Conservation (phyloP, 2,329 filamentous ascomycete species). For the Boeremia lycopersici region DNA sequence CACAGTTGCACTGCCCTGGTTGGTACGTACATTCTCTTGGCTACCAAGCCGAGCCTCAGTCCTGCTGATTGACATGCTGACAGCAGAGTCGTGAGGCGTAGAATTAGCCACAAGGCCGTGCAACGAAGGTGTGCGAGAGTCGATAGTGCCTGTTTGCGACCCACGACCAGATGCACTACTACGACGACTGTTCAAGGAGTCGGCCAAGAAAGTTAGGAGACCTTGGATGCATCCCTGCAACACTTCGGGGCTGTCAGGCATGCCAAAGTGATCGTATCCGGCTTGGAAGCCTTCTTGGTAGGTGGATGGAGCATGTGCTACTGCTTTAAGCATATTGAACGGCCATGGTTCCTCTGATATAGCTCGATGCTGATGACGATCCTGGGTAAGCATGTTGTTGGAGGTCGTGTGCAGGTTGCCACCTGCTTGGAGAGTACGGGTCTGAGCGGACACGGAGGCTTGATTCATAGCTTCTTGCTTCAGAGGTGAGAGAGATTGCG, state of each 20-base stretch:
- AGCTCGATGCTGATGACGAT: constrained; percentile 24
- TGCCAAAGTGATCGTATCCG: constrained; percentile 43
- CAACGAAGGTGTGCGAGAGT: constrained; percentile 32
- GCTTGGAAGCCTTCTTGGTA: constrained; percentile 49
- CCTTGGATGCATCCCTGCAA: constrained; percentile 44
- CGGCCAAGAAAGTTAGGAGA: constrained; percentile 36
- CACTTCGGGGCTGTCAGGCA: constrained; percentile 41
- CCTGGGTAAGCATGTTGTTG: constrained; percentile 17
- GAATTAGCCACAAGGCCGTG: constrained; percentile 33
- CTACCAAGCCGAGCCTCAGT: constrained; percentile 14
- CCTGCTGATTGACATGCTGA: constrained; percentile 34
- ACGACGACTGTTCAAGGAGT: constrained; percentile 31
- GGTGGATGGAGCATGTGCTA: constrained; percentile 36
- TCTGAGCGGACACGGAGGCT: constrained; percentile 1
- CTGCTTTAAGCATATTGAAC: constrained; percentile 23
- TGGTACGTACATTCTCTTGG: constrained; percentile 37
- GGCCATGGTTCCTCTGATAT: constrained; percentile 32
- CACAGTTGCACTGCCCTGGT: constrained; percentile 13
- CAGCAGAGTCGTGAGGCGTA: constrained; percentile 36
- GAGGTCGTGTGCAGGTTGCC: constrained; percentile 14
- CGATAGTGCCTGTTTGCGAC: constrained; percentile 11
- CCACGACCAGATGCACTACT: constrained; percentile 17
- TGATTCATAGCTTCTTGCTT: constrained; percentile 19
- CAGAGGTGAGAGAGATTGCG: constrained; percentile 25
- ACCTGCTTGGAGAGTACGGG: constrained; percentile 13